phyloP scores from a whole-genome alignment of 257 asterid species.

The Nicotiana otophora region DNA sequence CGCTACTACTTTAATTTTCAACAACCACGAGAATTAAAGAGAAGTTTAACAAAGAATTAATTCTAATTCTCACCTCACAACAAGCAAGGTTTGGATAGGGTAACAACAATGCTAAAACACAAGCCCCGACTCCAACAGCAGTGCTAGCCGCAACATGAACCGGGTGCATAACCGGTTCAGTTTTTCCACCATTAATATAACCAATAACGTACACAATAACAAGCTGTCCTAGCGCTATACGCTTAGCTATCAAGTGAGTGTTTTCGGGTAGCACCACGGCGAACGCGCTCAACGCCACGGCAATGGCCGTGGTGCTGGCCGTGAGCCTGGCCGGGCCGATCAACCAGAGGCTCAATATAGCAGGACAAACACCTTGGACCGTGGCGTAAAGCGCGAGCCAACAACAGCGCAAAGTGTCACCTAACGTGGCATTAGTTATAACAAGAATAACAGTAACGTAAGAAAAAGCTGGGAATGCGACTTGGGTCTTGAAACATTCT shows the following conservation, averaged over 20 bases:
- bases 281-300: slow-evolving; percentile 49
- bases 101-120: slow-evolving; percentile 59
- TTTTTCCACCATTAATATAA: slow-evolving; percentile 39
- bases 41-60: not conserved
- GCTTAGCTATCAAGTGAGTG: slow-evolving; percentile 56
- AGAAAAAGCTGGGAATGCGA: slow-evolving; percentile 67
- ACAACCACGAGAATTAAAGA: not conserved
- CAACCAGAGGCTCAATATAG: slow-evolving; percentile 48
- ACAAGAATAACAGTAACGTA: slow-evolving; percentile 66
- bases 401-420: slow-evolving; percentile 65
- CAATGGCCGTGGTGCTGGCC: slow-evolving; percentile 34
- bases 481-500: slow-evolving; percentile 22
- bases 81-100: slow-evolving; percentile 70
- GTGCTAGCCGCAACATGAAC: slow-evolving; percentile 70
- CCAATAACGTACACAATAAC: slow-evolving; percentile 61
- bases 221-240: slow-evolving; percentile 82
- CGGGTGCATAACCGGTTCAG: slow-evolving; percentile 65
- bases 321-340: slow-evolving; percentile 55
- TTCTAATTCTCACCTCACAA: slow-evolving; percentile 45
- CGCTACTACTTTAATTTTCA: not conserved
- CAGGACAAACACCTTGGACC: slow-evolving; percentile 43
- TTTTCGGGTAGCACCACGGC: slow-evolving; percentile 56
- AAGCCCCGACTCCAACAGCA: slow-evolving; percentile 63
- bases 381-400: slow-evolving; percentile 65
- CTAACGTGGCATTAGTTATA: slow-evolving; percentile 60